phyloP scores from a whole-genome alignment of 192 early-diverging fungal species.

The Linnemannia hyalina region DNA sequence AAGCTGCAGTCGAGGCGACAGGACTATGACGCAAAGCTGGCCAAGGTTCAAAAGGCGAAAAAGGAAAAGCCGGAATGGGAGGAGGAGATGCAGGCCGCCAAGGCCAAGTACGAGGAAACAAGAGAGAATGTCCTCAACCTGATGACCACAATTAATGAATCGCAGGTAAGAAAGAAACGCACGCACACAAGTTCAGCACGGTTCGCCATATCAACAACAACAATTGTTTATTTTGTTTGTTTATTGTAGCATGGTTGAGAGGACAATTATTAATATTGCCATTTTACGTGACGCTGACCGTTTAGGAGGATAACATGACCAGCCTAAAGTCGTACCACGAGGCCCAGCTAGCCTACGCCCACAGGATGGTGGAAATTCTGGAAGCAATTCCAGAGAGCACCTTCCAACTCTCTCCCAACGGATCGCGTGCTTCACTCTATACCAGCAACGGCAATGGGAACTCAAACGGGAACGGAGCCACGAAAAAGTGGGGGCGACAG shows the following conservation, averaged over 20 bases:
- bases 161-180: slow-evolving; percentile 72
- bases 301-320: slow-evolving; percentile 40
- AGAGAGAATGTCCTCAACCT: slow-evolving; percentile 77
- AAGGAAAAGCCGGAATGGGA: slow-evolving; percentile 93
- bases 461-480: slow-evolving; percentile 6
- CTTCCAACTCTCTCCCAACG: slow-evolving; percentile 33
- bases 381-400: slow-evolving; percentile 51
- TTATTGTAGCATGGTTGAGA: not conserved
- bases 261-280: not conserved
- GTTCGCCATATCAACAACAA: not conserved
- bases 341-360: slow-evolving; percentile 45
- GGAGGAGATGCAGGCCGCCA: slow-evolving; percentile 90
- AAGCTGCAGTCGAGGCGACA: slow-evolving; percentile 90
- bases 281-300: not conserved
- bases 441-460: slow-evolving; percentile 18
- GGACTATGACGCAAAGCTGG: slow-evolving; percentile 93
- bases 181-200: not conserved
- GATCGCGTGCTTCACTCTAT: slow-evolving; percentile 44
- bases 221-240: not conserved
- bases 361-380: slow-evolving; percentile 41
- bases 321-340: slow-evolving; percentile 50
- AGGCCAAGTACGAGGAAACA: slow-evolving; percentile 95
- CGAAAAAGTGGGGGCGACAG: slow-evolving; percentile 31
- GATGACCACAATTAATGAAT: slow-evolving; percentile 88
- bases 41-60: slow-evolving; percentile 90